Evolutionary conservation across 805 yeast species (phyloP).

Genomic region (Kluyveromyces lactis): DNA sequence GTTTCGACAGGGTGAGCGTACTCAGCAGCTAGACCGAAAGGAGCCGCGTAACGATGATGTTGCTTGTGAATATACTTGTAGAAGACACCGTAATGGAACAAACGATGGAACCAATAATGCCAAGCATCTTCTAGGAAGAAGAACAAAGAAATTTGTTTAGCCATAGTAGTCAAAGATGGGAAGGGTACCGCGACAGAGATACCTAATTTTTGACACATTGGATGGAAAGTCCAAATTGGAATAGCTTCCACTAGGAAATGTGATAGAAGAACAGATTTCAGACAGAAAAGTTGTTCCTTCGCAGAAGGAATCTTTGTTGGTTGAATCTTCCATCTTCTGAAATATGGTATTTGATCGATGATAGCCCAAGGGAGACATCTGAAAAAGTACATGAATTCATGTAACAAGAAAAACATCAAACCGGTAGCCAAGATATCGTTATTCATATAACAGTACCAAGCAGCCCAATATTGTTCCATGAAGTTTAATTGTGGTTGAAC

Average conservation of each 20-base stretch:
- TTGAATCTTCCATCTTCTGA: conserved; percentile 83
- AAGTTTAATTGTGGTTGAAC: conserved; percentile 39
- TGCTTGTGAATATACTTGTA: conserved; percentile 93
- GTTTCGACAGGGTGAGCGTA: conserved; percentile 97
- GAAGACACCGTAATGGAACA: conserved; percentile 79
- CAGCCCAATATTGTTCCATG: conserved; percentile 76
- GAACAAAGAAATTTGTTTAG: conserved; percentile 62
- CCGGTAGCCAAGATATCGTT: conserved; percentile 94
- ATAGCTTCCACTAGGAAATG: conserved; percentile 91
- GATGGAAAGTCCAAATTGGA: conserved; percentile 97
- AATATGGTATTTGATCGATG: conserved; percentile 77
- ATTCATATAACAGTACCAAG: conserved; percentile 75
- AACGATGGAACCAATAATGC: conserved; percentile 95
- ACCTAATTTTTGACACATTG: conserved; percentile 75
- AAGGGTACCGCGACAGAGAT: conserved; percentile 77
- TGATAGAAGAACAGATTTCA: conserved; percentile 72
- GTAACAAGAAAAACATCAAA: conserved; percentile 67
- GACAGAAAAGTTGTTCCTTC: conserved; percentile 88
- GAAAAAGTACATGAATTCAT: conserved; percentile 86
- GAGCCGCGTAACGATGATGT: conserved; percentile 97
- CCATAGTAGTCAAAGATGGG: conserved; percentile 56
- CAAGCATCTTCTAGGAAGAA: conserved; percentile 87
- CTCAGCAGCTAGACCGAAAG: conserved; percentile 95
- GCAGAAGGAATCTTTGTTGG: conserved; percentile 72
- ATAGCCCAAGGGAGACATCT: conserved; percentile 90